These are phyloP conservation scores for Tuber microsphaerosporum DNA, from an alignment of 495 filamentous ascomycete species.

Conservation along the genomic window DNA sequence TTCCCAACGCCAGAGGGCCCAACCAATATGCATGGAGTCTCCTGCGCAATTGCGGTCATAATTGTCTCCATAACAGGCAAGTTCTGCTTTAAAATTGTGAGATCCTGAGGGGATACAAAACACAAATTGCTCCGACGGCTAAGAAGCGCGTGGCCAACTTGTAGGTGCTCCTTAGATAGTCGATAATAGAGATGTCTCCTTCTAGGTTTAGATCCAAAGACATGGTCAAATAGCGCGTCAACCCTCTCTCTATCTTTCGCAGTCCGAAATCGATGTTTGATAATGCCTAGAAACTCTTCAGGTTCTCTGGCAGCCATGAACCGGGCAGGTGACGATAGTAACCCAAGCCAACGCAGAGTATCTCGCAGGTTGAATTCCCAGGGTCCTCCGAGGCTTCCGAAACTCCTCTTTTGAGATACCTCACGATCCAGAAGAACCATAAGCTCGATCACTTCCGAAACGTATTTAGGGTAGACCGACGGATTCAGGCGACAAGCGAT, in stretches of 20 bases:
- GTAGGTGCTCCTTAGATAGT: slow-evolving; percentile 59
- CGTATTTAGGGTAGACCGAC: slow-evolving; percentile 49
- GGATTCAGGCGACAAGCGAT: slow-evolving; percentile 77
- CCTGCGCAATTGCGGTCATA: slow-evolving; percentile 75
- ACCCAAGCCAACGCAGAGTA: slow-evolving; percentile 76
- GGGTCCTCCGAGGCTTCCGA: slow-evolving; percentile 76
- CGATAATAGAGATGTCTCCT: slow-evolving; percentile 51
- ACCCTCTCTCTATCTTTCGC: slow-evolving; percentile 58
- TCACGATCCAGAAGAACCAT: slow-evolving; percentile 68
- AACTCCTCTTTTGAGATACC: slow-evolving; percentile 56
- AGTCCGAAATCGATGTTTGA: slow-evolving; percentile 79
- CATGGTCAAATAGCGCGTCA: slow-evolving; percentile 54
- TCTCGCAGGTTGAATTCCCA: slow-evolving; percentile 98
- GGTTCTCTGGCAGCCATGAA: slow-evolving; percentile 51
- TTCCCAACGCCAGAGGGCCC: slow-evolving; percentile 84
- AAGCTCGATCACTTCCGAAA: slow-evolving; percentile 64
- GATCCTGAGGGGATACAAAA: slow-evolving; percentile 49
- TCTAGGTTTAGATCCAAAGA: slow-evolving; percentile 47
- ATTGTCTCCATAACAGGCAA: slow-evolving; percentile 71
- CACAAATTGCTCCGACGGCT: slow-evolving; percentile 54
- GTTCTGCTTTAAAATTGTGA: slow-evolving; percentile 54
- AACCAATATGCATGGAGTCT: slow-evolving; percentile 80
- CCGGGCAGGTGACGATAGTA: slow-evolving; percentile 55
- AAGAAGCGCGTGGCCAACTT: slow-evolving; percentile 72
- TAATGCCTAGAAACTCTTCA: slow-evolving; percentile 68